Evolutionary conservation across 208 protist species (phyloP).

Genomic region (Histomonas meleagridis): DNA sequence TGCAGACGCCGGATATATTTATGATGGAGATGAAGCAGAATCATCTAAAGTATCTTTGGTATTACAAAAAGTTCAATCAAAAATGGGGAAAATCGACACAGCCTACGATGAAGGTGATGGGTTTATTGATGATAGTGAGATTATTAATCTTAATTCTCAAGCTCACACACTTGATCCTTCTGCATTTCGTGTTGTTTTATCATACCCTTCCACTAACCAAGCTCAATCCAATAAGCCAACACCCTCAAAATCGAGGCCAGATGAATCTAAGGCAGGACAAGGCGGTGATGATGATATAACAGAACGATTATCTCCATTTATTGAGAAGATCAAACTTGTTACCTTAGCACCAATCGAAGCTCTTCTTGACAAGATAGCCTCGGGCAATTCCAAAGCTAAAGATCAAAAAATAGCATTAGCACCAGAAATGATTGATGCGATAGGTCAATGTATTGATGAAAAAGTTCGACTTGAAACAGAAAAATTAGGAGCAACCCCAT

Average conservation of each 20-base stretch:
- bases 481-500: not conserved
- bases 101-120: not conserved
- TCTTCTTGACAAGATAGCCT: not conserved
- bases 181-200: not conserved
- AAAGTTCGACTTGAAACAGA: not conserved
- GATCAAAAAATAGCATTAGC: not conserved
- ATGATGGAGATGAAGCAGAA: not conserved
- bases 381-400: not conserved
- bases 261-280: too few relatives aligned
- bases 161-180: not conserved
- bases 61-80: slow-evolving; percentile 2
- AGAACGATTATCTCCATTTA: not conserved
- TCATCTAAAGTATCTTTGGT: not conserved
- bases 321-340: not conserved
- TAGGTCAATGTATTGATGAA: not conserved
- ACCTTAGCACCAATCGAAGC: not conserved
- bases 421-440: not conserved
- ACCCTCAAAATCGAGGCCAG: too few relatives aligned
- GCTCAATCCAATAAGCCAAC: not conserved
- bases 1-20: not conserved
- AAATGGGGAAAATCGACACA: not conserved
- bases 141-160: not conserved
- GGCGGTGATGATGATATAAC: too few relatives aligned
- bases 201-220: not conserved
- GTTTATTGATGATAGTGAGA: not conserved